Conservation (phyloP, 306 rosid species). For the Inga oerstediana region DNA sequence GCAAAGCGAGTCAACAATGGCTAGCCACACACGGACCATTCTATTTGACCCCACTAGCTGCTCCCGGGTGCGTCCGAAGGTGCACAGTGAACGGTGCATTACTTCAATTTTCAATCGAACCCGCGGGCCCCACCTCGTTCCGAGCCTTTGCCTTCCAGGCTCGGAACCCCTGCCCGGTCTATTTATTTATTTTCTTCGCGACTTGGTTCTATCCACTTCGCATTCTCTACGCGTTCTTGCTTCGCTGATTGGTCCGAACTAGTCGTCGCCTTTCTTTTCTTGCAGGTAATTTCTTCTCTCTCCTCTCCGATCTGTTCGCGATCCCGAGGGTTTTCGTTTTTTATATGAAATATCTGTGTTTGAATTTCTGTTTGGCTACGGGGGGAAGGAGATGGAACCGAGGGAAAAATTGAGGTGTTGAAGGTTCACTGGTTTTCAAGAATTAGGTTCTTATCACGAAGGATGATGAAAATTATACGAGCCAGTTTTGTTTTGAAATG, state of each 20-base stretch:
- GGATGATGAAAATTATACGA: background rate
- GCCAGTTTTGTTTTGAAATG: background rate
- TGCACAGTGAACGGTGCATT: conserved; percentile 1
- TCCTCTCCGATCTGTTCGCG: conserved; percentile 9
- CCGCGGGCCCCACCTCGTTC: conserved; percentile 3
- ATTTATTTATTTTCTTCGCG: background rate
- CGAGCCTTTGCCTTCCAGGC: background rate
- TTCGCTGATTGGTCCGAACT: background rate
- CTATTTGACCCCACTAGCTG: background rate
- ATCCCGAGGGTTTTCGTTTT: background rate
- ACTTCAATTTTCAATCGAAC: background rate
- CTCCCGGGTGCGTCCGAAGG: background rate
- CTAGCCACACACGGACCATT: background rate
- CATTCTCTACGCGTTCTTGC: background rate
- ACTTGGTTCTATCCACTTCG: background rate
- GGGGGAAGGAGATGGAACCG: background rate
- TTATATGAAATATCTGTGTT: background rate
- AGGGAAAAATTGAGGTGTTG: background rate
- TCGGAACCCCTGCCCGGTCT: background rate
- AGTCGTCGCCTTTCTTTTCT: background rate
- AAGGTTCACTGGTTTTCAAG: background rate
- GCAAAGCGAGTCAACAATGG: background rate
- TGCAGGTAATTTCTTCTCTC: background rate
- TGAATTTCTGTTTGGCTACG: background rate
- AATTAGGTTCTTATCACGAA: background rate